These are phyloP conservation scores for Candida lessepsii DNA, from an alignment of 805 yeast species.

Conservation along the genomic window DNA sequence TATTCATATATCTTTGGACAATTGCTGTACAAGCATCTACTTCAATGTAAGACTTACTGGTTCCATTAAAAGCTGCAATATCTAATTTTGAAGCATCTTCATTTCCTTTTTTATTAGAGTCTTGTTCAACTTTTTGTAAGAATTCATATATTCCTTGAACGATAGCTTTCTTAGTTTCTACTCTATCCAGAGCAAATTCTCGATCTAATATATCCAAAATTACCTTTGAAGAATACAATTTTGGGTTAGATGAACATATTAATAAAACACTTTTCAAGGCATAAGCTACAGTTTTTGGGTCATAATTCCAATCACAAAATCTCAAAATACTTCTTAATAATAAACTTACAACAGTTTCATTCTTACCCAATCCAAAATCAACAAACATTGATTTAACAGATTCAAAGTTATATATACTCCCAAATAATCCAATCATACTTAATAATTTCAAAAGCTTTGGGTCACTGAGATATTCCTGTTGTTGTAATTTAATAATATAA, in stretches of 20 bases:
- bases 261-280: constrained; percentile 59
- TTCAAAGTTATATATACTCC: constrained; percentile 65
- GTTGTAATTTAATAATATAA: constrained; percentile 21
- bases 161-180: constrained; percentile 49
- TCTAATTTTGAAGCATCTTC: constrained; percentile 40
- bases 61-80: constrained; percentile 54
- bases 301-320: constrained; percentile 43
- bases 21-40: constrained; percentile 77
- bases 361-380: constrained; percentile 42
- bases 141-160: constrained; percentile 59
- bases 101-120: constrained; percentile 41
- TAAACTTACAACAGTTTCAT: constrained; percentile 57
- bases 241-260: constrained; percentile 63
- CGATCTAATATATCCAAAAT: constrained; percentile 52
- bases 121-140: constrained; percentile 54
- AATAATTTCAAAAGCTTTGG: constrained; percentile 55
- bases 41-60: constrained; percentile 43
- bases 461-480: constrained; percentile 28
- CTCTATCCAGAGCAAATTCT: constrained; percentile 40
- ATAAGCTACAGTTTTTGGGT: constrained; percentile 39
- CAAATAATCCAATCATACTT: constrained; percentile 67
- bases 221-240: constrained; percentile 58
- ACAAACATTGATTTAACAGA: constrained; percentile 29
- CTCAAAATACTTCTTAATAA: constrained; percentile 57
- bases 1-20: constrained; percentile 57